Evolutionary conservation across 768 basidiomycete species (phyloP), one percentile per base, ranked within the genome.

Genomic region (Cystofilobasidium capitatum): DNA sequence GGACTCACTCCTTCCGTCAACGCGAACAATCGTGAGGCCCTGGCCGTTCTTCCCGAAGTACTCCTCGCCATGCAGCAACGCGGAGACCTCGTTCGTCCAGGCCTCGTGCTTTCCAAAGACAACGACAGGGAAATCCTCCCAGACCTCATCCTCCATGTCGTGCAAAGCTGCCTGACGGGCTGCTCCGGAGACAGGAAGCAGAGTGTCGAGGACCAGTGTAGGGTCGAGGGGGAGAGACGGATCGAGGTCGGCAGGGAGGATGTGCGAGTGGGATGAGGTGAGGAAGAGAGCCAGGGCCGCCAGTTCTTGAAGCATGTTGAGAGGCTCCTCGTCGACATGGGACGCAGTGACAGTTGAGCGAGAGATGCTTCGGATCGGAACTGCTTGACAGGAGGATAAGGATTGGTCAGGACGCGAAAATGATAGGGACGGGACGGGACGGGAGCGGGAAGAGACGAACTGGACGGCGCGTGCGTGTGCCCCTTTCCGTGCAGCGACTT

Each of bases 141-240:
- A 61, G 9, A 20, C 22, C 59, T 61, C 59, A 22, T 16, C 22
- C 39, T 61, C 59, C 8, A 61, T 5, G n/a, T 22, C 39, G 24
- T 17, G 39, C 4, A 61, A 24, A 9, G 31, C 59, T 6, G 39
- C 59, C 39, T 61, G 31, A 3, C 59, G 59, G 4, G 10, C 39
- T 9, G 12, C 59, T 10, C 29, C 4, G 22, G n/a, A 26, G 13
- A 39, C 13, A 8, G 59, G 40, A 20, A 61, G 44, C 0, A 33
- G 24, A 7, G 26, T 29, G 44, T 61, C 59, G 31, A 61, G 59
- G 17, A 61, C 59, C 29, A 61, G 44, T 10, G 37, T n/a, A 16
- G 59, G 59, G 59, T 61, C 44, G 44, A 61, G 59, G 20, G 59
- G 59, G 29, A 9, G 40, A 20, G 29, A 17, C 24, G 59, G 59